Base-by-base conservation (phyloP, 106 monocot genomes). In the Cymbidium sinense region DNA sequence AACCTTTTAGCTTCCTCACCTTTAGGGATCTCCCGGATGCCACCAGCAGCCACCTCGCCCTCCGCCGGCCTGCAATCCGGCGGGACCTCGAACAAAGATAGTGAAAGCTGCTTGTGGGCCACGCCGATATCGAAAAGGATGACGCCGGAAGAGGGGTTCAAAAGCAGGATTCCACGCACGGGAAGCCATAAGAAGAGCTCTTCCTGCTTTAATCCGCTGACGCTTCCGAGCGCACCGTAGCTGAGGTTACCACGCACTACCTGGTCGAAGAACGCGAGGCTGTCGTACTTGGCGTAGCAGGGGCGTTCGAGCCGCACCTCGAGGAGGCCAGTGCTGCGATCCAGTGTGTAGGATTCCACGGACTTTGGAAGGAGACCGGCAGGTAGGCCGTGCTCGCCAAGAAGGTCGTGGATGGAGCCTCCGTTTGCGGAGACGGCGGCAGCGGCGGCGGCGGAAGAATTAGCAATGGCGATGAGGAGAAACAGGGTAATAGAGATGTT, bases 151-250 rank as follows among this genome's bases (percentile, higher is more conserved):
- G 44, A 65, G 4, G 85, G 90, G 50, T 87, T 85, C 1, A 83
- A 25, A 34, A 91, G 87, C 33, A 80, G 34, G 30, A 91, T 86
- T 31, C 81, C 82, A 28, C 77, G 87, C 18, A 91, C 83, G 17
- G 87, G 87, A 7, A 91, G 83, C 91, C 91, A 91, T 1, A 91
- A 72, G 50, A 91, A 88, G 79, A 91, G 90, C 73, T 91, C 90
- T 77, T 87, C 87, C 77, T 91, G 90, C 27, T 85, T 77, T 37
- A 91, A 36, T 12, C 90, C 90, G 36, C 73, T 76, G 18, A 91
- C 87, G 34, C 85, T 87, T 33, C 76, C 77, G 31, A 91, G 55
- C 52, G 79, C 74, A 19, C 90, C 90, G 77, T 82, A 88, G 86
- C 85, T 87, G 54, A 91, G 85, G 50, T 91, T 91, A 36, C 81